Evolutionary conservation across 1,284 basidiomycete genomes (phyloP), one percentile per base, ranked within the genome.

Genomic region (Bjerkandera adusta): DNA sequence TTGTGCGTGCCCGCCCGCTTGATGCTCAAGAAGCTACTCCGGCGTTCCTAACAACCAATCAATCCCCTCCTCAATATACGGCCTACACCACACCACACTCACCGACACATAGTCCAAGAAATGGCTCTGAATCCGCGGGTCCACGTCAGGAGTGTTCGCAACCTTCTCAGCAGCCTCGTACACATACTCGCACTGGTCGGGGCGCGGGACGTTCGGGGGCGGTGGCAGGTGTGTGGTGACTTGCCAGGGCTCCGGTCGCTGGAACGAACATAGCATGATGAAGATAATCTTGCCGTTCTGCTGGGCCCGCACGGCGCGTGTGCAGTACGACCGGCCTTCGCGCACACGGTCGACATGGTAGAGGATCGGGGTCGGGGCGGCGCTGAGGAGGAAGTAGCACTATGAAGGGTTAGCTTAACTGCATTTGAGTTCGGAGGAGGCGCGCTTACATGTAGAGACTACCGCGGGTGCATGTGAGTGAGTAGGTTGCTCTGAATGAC

Each of bases 331-430:
- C 25, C 77, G 75, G 25, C 89, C 89, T 53, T 92, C 79, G 15
- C 92, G 83, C n/a, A 94, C 67, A n/a, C 83, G 75, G 56, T 94
- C 90, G 42, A 96, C 89, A 50, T 79, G 77, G 65, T 94, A 97
- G 36, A 93, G 74, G 55, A 97, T 89, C 10, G 91, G 88, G 7
- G 81, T 71, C 0, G 85, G 76, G 24, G 90, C 85, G 11, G 89
- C 93, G 53, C 86, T 85, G 33, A 80, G 72, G 25, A 92, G 71
- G 63, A 93, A 92, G 61, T 92, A 92, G 57, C 85, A 90, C 85
- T 91, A 61, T 8, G 29, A 44, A n/a, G 30, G n/a, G 24, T 3
- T 13, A 21, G 22, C 10, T 25, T 35, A 11, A 26, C 21, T 22
- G 15, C 12, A 26, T 21, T 15, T 7, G 1, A 35, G 32, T 22